Percentiles rank a stretch among this genome's conserved stretches.
Conservation (phyloP, 2,329 filamentous ascomycete species). For the Rutstroemia sp. region DNA sequence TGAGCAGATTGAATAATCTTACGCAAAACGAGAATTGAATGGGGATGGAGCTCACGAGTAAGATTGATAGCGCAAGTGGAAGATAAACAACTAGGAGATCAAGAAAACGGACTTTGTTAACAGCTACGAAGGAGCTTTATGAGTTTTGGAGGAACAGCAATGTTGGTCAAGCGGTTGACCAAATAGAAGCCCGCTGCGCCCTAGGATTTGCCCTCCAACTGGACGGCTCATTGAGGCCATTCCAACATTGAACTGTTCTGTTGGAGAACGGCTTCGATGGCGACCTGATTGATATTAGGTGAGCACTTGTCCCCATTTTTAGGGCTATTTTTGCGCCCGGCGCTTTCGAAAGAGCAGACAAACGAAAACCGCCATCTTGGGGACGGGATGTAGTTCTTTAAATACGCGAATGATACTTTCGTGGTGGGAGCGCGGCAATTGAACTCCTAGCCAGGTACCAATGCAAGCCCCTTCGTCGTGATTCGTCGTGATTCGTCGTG, state of each 20-base stretch:
- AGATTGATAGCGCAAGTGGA: not conserved
- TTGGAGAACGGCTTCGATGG: not conserved
- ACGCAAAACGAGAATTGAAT: too few species aligned
- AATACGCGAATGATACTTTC: too few species aligned
- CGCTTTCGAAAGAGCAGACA: too few species aligned
- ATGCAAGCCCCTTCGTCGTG: too few species aligned
- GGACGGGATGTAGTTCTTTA: too few species aligned
- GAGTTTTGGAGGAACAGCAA: not conserved
- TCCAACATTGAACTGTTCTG: not conserved
- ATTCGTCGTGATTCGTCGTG: too few species aligned
- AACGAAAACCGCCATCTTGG: too few species aligned
- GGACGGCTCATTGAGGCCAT: not conserved
- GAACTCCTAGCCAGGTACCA: too few species aligned
- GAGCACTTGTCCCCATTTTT: not conserved
- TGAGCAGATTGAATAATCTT: too few species aligned
- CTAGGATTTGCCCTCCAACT: not conserved
- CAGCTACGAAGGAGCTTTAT: not conserved
- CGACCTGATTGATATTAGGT: not conserved
- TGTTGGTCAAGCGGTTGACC: not conserved
- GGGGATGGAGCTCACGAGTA: not conserved
- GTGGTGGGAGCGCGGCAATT: too few species aligned
- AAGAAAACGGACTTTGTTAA: too few species aligned
- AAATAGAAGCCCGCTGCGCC: not conserved
- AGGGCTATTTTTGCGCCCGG: too few species aligned
- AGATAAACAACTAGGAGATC: not conserved